These are phyloP conservation scores for Ballota nigra DNA, from an alignment of 257 asterid genomes.

Conservation along the genomic window DNA sequence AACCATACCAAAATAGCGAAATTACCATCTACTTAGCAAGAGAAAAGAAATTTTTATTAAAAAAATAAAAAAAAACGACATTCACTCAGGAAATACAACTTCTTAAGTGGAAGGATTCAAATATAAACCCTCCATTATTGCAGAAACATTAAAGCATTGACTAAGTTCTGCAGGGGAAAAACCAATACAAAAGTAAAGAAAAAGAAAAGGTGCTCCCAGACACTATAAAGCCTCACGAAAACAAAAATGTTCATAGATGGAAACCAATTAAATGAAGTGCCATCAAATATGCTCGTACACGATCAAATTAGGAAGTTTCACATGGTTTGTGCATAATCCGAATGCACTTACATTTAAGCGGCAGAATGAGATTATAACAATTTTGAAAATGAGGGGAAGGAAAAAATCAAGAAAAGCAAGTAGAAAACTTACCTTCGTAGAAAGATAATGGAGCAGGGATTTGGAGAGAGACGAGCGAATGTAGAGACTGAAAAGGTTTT, in stretches of 20 bases:
- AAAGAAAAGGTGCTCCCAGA: background rate
- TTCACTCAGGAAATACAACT: background rate
- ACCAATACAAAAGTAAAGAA: background rate
- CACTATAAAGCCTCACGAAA: conserved; percentile 4
- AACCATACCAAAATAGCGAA: background rate
- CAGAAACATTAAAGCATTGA: conserved; percentile 3
- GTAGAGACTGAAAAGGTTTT: conserved; percentile 17
- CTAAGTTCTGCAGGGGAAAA: background rate
- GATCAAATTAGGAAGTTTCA: background rate
- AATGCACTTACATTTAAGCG: conserved; percentile 13
- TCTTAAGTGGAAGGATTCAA: conserved; percentile 6
- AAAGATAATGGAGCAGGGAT: conserved; percentile 12
- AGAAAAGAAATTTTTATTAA: background rate
- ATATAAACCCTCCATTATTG: background rate
- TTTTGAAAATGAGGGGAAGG: background rate
- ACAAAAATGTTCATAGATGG: background rate
- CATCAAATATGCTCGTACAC: background rate
- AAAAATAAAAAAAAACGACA: background rate
- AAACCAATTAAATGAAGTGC: background rate
- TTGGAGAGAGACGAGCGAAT: conserved; percentile 20
- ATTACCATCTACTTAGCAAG: background rate
- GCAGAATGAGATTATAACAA: background rate
- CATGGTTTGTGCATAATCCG: conserved; percentile 9
- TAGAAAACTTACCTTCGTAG: conserved; percentile 22
- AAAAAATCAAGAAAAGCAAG: conserved; percentile 7